These are phyloP conservation scores for Raffaelea arxii DNA, from an alignment of 2,329 filamentous ascomycete genomes.

Conservation along the genomic window DNA sequence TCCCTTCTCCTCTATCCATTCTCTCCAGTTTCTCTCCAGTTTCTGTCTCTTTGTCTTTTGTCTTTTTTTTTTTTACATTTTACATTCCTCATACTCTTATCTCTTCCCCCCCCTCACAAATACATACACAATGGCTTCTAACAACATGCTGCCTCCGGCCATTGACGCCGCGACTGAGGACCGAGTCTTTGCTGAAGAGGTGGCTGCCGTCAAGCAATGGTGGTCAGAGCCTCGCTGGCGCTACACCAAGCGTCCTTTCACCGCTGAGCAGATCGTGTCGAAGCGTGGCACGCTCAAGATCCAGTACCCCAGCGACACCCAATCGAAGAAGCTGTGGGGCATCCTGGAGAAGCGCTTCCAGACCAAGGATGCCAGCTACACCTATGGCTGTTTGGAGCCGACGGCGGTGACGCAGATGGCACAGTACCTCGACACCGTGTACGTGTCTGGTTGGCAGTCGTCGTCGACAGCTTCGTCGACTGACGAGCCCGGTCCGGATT, in stretches of 20 bases:
- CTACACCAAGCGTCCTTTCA: conserved; percentile 85
- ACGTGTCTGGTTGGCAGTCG: conserved; percentile 98
- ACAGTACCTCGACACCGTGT: conserved; percentile 96
- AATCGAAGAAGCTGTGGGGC: conserved; percentile 90
- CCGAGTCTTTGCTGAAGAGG: conserved; percentile 68
- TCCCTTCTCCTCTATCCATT: background rate
- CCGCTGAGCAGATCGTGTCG: conserved; percentile 90
- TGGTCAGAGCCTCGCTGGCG: conserved; percentile 90
- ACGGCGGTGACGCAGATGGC: conserved; percentile 99
- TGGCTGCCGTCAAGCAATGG: conserved; percentile 85
- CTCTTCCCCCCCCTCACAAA: conserved; percentile 5
- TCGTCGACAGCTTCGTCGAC: conserved; percentile 92
- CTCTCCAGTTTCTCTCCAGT: conserved; percentile 3
- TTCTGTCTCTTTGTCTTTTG: no score
- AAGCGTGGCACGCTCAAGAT: conserved; percentile 90
- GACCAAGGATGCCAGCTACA: conserved; percentile 73
- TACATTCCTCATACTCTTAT: background rate
- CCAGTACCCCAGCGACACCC: conserved; percentile 79
- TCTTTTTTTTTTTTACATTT: conserved; percentile 8
- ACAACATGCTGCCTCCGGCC: conserved; percentile 51
- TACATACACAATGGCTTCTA: conserved; percentile 43
- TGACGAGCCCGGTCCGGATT: conserved; percentile 92
- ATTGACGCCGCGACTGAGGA: conserved; percentile 50
- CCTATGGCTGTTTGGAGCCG: conserved; percentile 93
- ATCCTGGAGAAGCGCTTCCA: conserved; percentile 81